Conservation (phyloP, 352 stramenopile species). For the Elongisporangium prolatum region DNA sequence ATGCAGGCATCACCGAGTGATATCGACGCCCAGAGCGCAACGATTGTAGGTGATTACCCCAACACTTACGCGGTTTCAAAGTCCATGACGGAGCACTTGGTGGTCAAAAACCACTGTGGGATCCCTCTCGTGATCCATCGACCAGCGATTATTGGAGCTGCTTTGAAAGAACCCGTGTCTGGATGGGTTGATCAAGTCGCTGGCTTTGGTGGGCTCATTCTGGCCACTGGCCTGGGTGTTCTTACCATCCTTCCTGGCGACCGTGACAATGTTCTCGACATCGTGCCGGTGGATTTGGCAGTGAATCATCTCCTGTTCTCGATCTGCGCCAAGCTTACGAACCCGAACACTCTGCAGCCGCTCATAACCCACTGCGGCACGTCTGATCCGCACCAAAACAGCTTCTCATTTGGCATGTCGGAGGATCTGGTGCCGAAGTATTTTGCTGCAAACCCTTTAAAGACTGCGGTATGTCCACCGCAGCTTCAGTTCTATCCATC, state of each 20-base stretch:
- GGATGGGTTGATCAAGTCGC: constrained; percentile 82
- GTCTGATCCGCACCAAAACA: constrained; percentile 72
- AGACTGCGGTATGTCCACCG: constrained; percentile 37
- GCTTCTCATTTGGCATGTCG: constrained; percentile 67
- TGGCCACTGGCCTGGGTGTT: constrained; percentile 68
- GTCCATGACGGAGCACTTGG: constrained; percentile 80
- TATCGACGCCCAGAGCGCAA: constrained; percentile 55
- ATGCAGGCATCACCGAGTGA: constrained; percentile 45
- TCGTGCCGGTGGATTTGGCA: constrained; percentile 76
- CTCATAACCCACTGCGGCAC: constrained; percentile 74
- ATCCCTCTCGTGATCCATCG: constrained; percentile 76
- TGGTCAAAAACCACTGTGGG: constrained; percentile 33
- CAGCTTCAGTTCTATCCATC: constrained; percentile 79
- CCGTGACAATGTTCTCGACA: constrained; percentile 70
- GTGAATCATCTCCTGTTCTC: constrained; percentile 74
- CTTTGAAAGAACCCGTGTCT: constrained; percentile 81
- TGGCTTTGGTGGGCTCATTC: constrained; percentile 70
- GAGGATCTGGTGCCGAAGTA: constrained; percentile 54
- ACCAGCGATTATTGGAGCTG: constrained; percentile 78
- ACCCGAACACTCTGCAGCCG: constrained; percentile 16
- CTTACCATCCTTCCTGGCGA: constrained; percentile 79
- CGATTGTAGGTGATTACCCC: constrained; percentile 84
- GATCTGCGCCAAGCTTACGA: constrained; percentile 26
- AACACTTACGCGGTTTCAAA: constrained; percentile 90
- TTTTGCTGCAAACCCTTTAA: constrained; percentile 61